Evolutionary conservation across 2,329 filamentous ascomycete genomes (phyloP).

Genomic region (Dothideomycetidae sp.): DNA sequence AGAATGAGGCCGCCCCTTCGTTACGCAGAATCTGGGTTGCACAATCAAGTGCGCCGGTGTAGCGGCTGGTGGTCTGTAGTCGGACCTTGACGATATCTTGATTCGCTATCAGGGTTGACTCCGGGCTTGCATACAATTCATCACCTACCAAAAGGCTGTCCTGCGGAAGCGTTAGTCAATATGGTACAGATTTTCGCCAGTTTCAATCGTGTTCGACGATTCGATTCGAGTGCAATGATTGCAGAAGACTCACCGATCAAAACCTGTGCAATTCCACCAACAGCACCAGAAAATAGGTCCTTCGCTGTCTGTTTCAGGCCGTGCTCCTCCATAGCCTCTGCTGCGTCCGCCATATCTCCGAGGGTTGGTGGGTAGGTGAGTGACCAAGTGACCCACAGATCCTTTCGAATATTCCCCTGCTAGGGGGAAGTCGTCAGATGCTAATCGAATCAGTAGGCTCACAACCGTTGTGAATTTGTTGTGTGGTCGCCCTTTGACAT

Average conservation of each 20-base stretch:
- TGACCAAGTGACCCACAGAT: no score
- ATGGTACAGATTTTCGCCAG: background rate
- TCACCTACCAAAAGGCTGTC: constrained; percentile 52
- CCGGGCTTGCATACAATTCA: background rate
- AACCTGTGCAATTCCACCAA: constrained; percentile 86
- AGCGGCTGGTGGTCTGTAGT: constrained; percentile 74
- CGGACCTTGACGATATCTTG: constrained; percentile 93
- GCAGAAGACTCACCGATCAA: constrained; percentile 56
- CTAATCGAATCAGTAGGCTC: background rate
- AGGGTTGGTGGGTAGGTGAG: background rate
- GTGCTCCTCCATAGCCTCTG: constrained; percentile 27
- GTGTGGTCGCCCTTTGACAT: background rate
- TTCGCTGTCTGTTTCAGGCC: constrained; percentile 42
- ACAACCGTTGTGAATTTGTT: background rate
- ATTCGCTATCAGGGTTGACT: background rate
- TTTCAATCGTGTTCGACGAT: background rate
- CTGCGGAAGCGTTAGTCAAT: constrained; percentile 23
- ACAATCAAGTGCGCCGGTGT: constrained; percentile 65
- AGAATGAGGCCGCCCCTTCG: constrained; percentile 84
- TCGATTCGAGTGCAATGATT: background rate
- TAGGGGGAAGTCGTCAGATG: background rate
- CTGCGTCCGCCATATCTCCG: constrained; percentile 22
- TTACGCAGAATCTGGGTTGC: constrained; percentile 72
- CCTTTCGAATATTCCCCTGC: background rate
- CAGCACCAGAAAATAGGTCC: constrained; percentile 81